These are phyloP conservation scores for Pichia sp. DNA, from an alignment of 1,139 yeast species.

Conservation along the genomic window DNA sequence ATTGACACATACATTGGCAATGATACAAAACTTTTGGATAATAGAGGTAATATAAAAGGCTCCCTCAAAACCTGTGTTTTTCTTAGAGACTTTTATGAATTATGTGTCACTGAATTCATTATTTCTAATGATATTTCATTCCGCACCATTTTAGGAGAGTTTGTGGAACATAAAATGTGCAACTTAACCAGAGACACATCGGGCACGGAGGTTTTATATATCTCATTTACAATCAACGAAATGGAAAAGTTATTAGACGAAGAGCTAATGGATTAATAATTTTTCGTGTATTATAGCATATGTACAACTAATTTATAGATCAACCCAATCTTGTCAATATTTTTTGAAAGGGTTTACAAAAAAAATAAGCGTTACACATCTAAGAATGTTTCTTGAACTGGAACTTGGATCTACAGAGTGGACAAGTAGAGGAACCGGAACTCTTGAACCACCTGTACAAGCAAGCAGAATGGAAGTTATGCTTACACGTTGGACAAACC, in stretches of 20 bases:
- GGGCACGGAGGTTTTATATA: constrained; percentile 70
- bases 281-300: background rate
- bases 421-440: constrained; percentile 88
- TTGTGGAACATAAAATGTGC: constrained; percentile 90
- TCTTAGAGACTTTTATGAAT: constrained; percentile 56
- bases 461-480: constrained; percentile 96
- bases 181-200: constrained; percentile 53
- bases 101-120: constrained; percentile 76
- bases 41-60: constrained; percentile 41
- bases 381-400: constrained; percentile 40
- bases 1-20: constrained; percentile 40
- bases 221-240: constrained; percentile 74
- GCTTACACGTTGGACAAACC: constrained; percentile 82
- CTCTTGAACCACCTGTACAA: constrained; percentile 96
- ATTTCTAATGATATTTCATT: constrained; percentile 81
- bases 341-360: background rate
- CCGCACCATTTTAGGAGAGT: constrained; percentile 79
- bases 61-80: constrained; percentile 53
- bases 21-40: constrained; percentile 25
- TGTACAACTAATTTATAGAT: background rate
- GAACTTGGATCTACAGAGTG: constrained; percentile 81
- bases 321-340: background rate
- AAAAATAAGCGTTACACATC: background rate
- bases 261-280: constrained; percentile 29
- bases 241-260: constrained; percentile 58